phyloP scores from a whole-genome alignment of 2,329 filamentous ascomycete species.

The Gaeumannomyces tritici region DNA sequence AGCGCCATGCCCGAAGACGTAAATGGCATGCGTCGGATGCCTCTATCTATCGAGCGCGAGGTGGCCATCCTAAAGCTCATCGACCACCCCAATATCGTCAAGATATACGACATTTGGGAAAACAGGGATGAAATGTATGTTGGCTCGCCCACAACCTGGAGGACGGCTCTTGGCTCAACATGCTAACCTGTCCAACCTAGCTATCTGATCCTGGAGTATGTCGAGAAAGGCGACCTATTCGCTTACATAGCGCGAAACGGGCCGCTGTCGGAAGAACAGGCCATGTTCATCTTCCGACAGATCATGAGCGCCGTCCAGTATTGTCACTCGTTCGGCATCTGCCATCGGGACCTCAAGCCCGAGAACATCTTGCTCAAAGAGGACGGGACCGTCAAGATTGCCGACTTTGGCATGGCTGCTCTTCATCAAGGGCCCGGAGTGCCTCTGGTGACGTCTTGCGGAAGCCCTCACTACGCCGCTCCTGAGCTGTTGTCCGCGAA shows the following conservation, averaged over 20 bases:
- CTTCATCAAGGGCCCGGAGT: slow-evolving; percentile 71
- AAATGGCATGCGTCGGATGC: slow-evolving; percentile 61
- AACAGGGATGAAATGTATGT: slow-evolving; percentile 86
- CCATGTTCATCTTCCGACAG: slow-evolving; percentile 81
- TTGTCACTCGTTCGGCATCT: slow-evolving; percentile 90
- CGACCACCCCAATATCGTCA: slow-evolving; percentile 89
- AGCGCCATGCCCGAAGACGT: slow-evolving; percentile 43
- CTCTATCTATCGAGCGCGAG: slow-evolving; percentile 84
- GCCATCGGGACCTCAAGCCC: slow-evolving; percentile 91
- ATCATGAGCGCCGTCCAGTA: slow-evolving; percentile 88
- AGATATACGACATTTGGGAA: slow-evolving; percentile 95
- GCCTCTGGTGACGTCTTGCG: slow-evolving; percentile 80
- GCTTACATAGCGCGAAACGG: slow-evolving; percentile 70
- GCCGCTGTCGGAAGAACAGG: slow-evolving; percentile 68
- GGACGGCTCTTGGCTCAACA: neutral
- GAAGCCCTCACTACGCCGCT: slow-evolving; percentile 93
- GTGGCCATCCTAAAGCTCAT: slow-evolving; percentile 96
- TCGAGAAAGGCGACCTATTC: slow-evolving; percentile 72
- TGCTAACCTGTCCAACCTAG: slow-evolving; percentile 33
- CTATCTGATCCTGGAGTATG: slow-evolving; percentile 89
- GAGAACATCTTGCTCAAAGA: slow-evolving; percentile 88
- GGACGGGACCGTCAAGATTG: slow-evolving; percentile 75
- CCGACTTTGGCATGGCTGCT: slow-evolving; percentile 97
- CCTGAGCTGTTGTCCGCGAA: slow-evolving; percentile 76
- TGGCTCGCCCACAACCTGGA: neutral